Percentiles rank a stretch among this genome's conserved stretches.
Evolutionary conservation across 1,284 basidiomycete species (phyloP).

Genomic region (Termitomyces sp.): DNA sequence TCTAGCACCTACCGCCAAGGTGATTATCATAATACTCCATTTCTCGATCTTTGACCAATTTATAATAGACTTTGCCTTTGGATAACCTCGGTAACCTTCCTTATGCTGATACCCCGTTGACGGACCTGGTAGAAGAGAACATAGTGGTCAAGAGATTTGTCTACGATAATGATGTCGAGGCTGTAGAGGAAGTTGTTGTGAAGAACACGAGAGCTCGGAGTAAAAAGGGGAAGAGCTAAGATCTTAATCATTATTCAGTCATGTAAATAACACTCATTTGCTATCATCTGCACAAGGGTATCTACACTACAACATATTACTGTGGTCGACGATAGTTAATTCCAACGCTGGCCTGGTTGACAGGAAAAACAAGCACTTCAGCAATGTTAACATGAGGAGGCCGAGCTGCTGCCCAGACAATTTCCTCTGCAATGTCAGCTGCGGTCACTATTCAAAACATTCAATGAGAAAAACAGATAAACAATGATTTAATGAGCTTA

Average conservation of each 20-base stretch:
- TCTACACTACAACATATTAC: slow-evolving; percentile 12
- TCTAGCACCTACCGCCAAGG: slow-evolving; percentile 63
- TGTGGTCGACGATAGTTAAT: slow-evolving; percentile 46
- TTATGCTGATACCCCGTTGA: slow-evolving; percentile 55
- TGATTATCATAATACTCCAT: slow-evolving; percentile 23
- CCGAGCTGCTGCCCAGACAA: slow-evolving; percentile 90
- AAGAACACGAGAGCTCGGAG: slow-evolving; percentile 48
- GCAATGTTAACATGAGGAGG: slow-evolving; percentile 86
- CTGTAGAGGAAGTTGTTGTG: slow-evolving; percentile 31
- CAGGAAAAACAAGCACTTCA: slow-evolving; percentile 73
- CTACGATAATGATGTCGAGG: slow-evolving; percentile 70
- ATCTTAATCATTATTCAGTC: slow-evolving; percentile 8
- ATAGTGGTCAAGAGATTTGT: slow-evolving; percentile 77
- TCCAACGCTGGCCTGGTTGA: slow-evolving; percentile 76
- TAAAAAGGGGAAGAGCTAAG: slow-evolving; percentile 33
- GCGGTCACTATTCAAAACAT: slow-evolving; percentile 52
- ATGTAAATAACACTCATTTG: slow-evolving; percentile 11
- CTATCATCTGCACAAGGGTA: slow-evolving; percentile 13
- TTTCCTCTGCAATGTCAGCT: slow-evolving; percentile 92
- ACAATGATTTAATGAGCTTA: slow-evolving; percentile 33
- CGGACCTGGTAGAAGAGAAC: slow-evolving; percentile 59
- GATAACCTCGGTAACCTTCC: slow-evolving; percentile 75
- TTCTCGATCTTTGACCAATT: neutral
- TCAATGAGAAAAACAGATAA: neutral
- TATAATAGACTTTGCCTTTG: slow-evolving; percentile 51